A percentile compares a stretch with the other conserved stretches of the same genome.
Evolutionary conservation across 345 rosid genomes (phyloP).

Genomic region (Citrus mangshanensis): DNA sequence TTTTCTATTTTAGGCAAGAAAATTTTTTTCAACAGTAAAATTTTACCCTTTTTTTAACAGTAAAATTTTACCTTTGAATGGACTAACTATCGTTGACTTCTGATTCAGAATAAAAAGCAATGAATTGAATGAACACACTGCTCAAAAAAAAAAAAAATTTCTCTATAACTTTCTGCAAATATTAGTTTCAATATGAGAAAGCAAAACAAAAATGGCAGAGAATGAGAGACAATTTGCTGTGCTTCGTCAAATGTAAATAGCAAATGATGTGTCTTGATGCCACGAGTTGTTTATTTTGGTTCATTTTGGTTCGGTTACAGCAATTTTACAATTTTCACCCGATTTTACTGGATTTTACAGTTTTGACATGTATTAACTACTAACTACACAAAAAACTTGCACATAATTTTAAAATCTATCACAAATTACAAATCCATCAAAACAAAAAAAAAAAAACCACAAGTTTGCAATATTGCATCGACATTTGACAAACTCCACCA

Average conservation of each 20-base stretch:
- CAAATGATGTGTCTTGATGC: background rate
- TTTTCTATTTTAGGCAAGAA: background rate
- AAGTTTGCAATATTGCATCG: too few species aligned
- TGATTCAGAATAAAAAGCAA: background rate
- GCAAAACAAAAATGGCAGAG: background rate
- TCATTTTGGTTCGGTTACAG: too few species aligned
- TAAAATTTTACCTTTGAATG: background rate
- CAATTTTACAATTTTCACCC: too few species aligned
- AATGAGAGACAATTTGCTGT: background rate
- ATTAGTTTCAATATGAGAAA: background rate
- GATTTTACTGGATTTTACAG: too few species aligned
- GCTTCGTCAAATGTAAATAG: background rate
- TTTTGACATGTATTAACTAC: too few species aligned
- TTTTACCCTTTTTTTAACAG: too few species aligned
- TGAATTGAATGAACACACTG: background rate
- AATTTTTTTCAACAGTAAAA: too few species aligned
- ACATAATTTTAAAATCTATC: too few species aligned
- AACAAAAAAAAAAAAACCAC: too few species aligned
- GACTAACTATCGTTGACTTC: background rate
- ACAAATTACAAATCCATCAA: too few species aligned
- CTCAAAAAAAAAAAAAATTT: background rate
- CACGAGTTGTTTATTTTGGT: background rate
- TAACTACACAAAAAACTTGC: too few species aligned
- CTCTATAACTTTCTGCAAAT: background rate
- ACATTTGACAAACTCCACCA: too few species aligned